These are phyloP conservation scores for Venturia nashicola DNA, from an alignment of 2,329 filamentous ascomycete genomes.

Conservation along the genomic window DNA sequence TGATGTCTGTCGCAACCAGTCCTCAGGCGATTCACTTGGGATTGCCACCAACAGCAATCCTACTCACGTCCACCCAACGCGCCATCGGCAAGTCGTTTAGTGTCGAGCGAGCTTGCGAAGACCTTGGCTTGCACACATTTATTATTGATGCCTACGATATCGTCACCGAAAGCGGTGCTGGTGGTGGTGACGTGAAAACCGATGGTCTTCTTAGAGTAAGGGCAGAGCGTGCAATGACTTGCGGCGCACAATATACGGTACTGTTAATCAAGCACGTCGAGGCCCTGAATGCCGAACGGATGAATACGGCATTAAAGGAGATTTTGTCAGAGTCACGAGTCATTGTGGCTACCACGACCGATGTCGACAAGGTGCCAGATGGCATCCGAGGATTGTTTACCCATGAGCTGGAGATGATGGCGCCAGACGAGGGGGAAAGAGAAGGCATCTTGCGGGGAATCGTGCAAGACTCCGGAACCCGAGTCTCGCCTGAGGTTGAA, in stretches of 20 bases:
- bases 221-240: conserved; percentile 78
- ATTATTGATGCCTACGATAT: conserved; percentile 87
- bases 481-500: conserved; percentile 73
- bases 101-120: conserved; percentile 64
- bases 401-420: conserved; percentile 86
- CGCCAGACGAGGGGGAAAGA: conserved; percentile 83
- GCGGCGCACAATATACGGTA: conserved; percentile 71
- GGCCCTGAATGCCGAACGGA: conserved; percentile 79
- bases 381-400: conserved; percentile 84
- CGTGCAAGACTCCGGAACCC: conserved; percentile 61
- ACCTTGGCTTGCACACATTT: conserved; percentile 85
- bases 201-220: conserved; percentile 81
- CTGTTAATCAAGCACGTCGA: conserved; percentile 85
- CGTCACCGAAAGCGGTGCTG: conserved; percentile 76
- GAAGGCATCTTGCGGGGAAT: conserved; percentile 76
- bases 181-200: conserved; percentile 84
- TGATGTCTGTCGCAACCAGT: conserved; percentile 82
- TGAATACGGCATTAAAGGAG: conserved; percentile 73
- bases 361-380: conserved; percentile 88
- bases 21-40: conserved; percentile 74
- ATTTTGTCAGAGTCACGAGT: conserved; percentile 70
- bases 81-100: conserved; percentile 85
- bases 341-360: conserved; percentile 84
- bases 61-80: conserved; percentile 83
- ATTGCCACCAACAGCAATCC: conserved; percentile 76